Base-by-base conservation (phyloP, 2,329 filamentous ascomycete genomes). In the Claviceps monticola region DNA sequence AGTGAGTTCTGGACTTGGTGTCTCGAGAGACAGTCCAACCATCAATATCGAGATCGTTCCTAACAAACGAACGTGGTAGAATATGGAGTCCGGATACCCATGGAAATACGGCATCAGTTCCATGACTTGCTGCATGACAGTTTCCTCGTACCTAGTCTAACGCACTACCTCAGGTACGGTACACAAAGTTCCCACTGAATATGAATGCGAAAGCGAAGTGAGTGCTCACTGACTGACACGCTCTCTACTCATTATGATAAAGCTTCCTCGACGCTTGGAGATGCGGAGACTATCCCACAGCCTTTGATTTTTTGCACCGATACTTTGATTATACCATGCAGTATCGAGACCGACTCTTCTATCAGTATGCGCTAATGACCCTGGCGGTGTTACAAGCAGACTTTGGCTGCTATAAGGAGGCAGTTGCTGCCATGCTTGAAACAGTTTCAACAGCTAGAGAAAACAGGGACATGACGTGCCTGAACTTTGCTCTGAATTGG, bases 311-410 rank as follows among this genome's bases (percentile, higher is more conserved):
- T 58, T 74, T 98, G 19, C 90, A 97, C 65, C 83, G 88, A 49
- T 98, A 96, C 66, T 98, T 96, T 61, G 93, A 98, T 66, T 96
- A 95, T 66, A 93, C 90, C 1, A 89, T 94, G 80, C 86, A 93
- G 60, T 86, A 82, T 58, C 74, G 82, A 54, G 86, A 95, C 60
- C 83, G 86, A 23, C 79, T 86, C 5, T 90, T 90, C 60, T 97
- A 98, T 62, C 93, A 97, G 63, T 95, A 96, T 63, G 93, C 93
- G 0, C 71, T 97, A 14, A 82, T 98, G 62, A 96, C 96, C 62
- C 78, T 96, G 53, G 91, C 90, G 3, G 88, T 96, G 37, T 76
- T 97, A 4, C 91, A 98, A 62, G 88, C 90, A 16, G 93, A 97
- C 65, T 97, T 97, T 71, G 90, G 90, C 46, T 95, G 88, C 63